A percentile compares a stretch with the other conserved stretches of the same genome.
Evolutionary conservation across 2,329 filamentous ascomycete genomes (phyloP).

Genomic region (Emergomyces pasteurianus): DNA sequence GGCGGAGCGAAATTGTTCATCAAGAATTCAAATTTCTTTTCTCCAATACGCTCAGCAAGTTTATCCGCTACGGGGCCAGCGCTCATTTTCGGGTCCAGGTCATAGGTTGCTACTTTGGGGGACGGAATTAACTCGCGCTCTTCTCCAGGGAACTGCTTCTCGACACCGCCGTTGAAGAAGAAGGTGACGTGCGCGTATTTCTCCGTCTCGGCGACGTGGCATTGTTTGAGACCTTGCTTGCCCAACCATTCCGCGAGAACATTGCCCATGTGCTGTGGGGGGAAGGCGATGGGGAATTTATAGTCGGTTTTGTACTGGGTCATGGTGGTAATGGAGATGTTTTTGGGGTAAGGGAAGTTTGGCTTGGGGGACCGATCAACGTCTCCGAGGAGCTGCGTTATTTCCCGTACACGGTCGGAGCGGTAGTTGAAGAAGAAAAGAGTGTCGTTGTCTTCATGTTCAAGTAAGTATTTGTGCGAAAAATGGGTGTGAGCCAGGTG

Average conservation of each 20-base stretch:
- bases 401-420: conserved; percentile 90
- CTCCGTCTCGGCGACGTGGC: conserved; percentile 95
- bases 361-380: conserved; percentile 82
- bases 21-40: conserved; percentile 84
- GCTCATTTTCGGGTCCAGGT: conserved; percentile 91
- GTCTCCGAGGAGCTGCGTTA: conserved; percentile 85
- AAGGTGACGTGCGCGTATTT: conserved; percentile 99
- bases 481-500: background rate
- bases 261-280: conserved; percentile 91
- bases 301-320: conserved; percentile 96
- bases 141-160: conserved; percentile 90
- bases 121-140: conserved; percentile 87
- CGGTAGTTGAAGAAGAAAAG: conserved; percentile 99
- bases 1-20: conserved; percentile 99
- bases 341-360: conserved; percentile 88
- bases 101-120: conserved; percentile 92
- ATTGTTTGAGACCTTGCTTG: conserved; percentile 81
- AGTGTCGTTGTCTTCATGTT: conserved; percentile 62
- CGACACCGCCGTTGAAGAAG: conserved; percentile 98
- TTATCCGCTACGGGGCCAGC: conserved; percentile 81
- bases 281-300: conserved; percentile 82
- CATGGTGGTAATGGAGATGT: conserved; percentile 85
- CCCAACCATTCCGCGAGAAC: conserved; percentile 95
- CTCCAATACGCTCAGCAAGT: conserved; percentile 72
- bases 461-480: conserved; percentile 11